Percentiles rank a stretch among this genome's conserved stretches.
phyloP scores from a whole-genome alignment of 495 filamentous ascomycete species.

The Penicillium dipodomyicola region DNA sequence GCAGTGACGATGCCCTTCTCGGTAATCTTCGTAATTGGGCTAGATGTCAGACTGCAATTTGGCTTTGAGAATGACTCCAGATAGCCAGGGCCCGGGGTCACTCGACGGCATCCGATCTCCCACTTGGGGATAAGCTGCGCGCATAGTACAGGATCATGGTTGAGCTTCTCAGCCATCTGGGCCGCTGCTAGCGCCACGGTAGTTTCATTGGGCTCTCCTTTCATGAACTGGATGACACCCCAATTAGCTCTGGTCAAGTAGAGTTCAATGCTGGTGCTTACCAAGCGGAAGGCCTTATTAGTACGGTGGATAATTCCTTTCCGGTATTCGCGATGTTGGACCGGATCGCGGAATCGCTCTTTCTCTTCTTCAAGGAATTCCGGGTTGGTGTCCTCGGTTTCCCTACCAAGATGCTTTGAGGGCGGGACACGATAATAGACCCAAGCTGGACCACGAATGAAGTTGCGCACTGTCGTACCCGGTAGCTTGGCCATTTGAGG shows the following conservation, averaged over 20 bases:
- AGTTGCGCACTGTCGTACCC: slow-evolving; percentile 26
- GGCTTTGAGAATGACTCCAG: slow-evolving; percentile 38
- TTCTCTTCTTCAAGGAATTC: slow-evolving; percentile 32
- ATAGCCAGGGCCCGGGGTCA: slow-evolving; percentile 45
- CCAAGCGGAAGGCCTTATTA: slow-evolving; percentile 32
- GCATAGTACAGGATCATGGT: slow-evolving; percentile 32
- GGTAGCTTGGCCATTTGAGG: slow-evolving; percentile 44
- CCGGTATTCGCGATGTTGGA: slow-evolving; percentile 20
- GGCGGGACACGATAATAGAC: slow-evolving; percentile 27
- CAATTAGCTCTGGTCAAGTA: not conserved
- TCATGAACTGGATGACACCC: slow-evolving; percentile 21
- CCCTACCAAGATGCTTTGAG: slow-evolving; percentile 28
- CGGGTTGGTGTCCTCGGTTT: slow-evolving; percentile 26
- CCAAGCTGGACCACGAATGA: slow-evolving; percentile 32
- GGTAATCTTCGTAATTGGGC: slow-evolving; percentile 29
- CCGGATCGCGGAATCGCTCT: not conserved
- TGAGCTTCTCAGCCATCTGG: slow-evolving; percentile 39
- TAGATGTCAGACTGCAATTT: slow-evolving; percentile 30
- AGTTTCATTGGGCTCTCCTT: slow-evolving; percentile 23
- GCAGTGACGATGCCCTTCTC: slow-evolving; percentile 44
- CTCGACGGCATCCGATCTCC: slow-evolving; percentile 47
- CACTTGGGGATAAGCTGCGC: slow-evolving; percentile 47
- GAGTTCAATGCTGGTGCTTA: slow-evolving; percentile 5
- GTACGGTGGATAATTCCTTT: slow-evolving; percentile 34
- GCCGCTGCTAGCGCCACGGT: slow-evolving; percentile 19